Percentiles rank a stretch among this genome's conserved stretches.
Evolutionary conservation across 176 grass and related monocot genomes (phyloP).

Genomic region (Otatea glauca): DNA sequence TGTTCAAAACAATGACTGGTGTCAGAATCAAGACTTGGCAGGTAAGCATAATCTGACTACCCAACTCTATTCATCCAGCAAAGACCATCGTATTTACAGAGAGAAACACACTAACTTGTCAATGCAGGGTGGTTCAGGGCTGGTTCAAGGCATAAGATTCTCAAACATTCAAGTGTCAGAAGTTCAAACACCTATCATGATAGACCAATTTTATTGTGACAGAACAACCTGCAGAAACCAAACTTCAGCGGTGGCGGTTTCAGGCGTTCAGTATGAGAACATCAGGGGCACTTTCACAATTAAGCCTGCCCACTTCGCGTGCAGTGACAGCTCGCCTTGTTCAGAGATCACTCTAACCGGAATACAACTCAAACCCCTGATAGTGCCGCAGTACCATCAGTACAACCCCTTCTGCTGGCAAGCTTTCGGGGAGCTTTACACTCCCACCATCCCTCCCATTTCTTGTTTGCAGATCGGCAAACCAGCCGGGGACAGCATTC

Average conservation of each 20-base stretch:
- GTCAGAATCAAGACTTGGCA: conserved; percentile 99
- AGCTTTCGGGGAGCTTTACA: conserved; percentile 72
- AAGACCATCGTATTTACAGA: not conserved
- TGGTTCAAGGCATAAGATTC: conserved; percentile 71
- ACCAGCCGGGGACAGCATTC: conserved; percentile 64
- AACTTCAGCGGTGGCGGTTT: conserved; percentile 59
- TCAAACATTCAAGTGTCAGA: conserved; percentile 83
- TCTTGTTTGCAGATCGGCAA: conserved; percentile 83
- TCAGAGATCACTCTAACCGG: conserved; percentile 74
- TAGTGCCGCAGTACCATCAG: conserved; percentile 51
- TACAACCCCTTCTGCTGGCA: conserved; percentile 84
- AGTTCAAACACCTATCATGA: conserved; percentile 85
- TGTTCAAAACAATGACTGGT: conserved; percentile 84
- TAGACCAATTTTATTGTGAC: conserved; percentile 93
- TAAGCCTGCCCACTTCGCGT: conserved; percentile 77
- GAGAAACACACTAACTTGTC: not conserved
- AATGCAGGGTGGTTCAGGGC: conserved; percentile 74
- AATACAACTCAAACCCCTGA: conserved; percentile 62
- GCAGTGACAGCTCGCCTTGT: conserved; percentile 74
- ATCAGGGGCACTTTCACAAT: conserved; percentile 78
- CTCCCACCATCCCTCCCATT: conserved; percentile 68
- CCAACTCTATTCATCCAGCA: not conserved
- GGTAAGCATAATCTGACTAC: conserved; percentile 42
- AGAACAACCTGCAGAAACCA: conserved; percentile 64
- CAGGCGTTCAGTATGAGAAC: conserved; percentile 76